Base-by-base conservation (phyloP, 2,329 filamentous ascomycete genomes). In the Fusarium protoensiforme region DNA sequence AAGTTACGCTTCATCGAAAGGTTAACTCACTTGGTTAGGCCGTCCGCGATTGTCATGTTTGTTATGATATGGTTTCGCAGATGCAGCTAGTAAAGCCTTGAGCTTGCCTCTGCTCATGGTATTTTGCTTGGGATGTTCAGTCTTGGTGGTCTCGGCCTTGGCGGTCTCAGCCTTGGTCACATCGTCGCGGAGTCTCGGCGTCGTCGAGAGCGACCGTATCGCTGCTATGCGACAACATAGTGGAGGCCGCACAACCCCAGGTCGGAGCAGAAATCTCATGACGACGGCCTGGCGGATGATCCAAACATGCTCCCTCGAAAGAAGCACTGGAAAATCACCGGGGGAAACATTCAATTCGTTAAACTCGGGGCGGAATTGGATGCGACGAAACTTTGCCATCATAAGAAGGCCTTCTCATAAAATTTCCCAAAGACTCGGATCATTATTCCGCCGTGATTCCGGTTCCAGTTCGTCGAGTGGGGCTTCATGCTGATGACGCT, bases 231-330 rank as follows among this genome's bases (percentile, higher is more conserved):
- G 73, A 61, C 67, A 56, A 61, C 68, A 56, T 31, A 77, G 65
- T 64, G 64, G 39, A 71, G 74, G 68, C 72, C 78, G 68, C 59
- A 72, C 69, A 67, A 71, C 76, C 72, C 74, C 75, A 41, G 73
- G 64, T 65, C 75, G 79, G 69, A 77, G 71, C 71, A 78, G 53
- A 65, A 76, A 68, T 68, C 75, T 81, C 81, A 82, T 82, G 69
- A 70, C 77, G 61, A 69, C 58, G 29, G 72, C 31, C 39, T 56
- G 27, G 13, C n/a, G 4, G 31, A 36, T 61, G 22, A 58, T 29
- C 29, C 36, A 41, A 68, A 57, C 77, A 78, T 78, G 67, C 68
- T 77, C 68, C 48, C 35, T 24, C 3, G 4, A 38, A 46, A 27
- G 33, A 61, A 33, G 36, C 10, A 51, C 48, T 57, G 58, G 65